Percentiles rank a stretch among this genome's conserved stretches.
Conservation (phyloP, 2,329 filamentous ascomycete species). For the Aspergillus sp. region DNA sequence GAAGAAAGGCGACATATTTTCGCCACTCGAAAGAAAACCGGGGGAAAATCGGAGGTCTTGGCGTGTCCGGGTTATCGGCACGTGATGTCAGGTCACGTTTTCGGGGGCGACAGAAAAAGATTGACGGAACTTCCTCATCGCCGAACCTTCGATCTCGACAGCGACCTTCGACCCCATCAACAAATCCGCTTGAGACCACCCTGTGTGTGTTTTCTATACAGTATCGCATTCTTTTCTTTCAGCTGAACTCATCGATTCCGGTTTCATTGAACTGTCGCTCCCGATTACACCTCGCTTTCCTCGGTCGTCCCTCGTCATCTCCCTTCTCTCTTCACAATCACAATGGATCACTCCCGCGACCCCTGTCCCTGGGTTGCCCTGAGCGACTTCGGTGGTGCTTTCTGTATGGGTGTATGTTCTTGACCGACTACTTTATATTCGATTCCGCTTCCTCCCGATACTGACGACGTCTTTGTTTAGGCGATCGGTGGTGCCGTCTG, state of each 20-base stretch:
- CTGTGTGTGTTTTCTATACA: neutral
- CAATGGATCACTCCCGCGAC: conserved; percentile 93
- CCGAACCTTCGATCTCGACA: neutral
- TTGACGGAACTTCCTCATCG: conserved; percentile 1
- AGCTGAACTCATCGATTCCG: neutral
- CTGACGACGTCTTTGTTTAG: conserved; percentile 39
- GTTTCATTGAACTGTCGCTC: neutral
- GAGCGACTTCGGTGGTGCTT: conserved; percentile 96
- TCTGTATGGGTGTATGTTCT: conserved; percentile 84
- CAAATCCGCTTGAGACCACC: neutral
- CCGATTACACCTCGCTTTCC: neutral
- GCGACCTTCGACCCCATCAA: neutral
- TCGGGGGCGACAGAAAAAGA: conserved; percentile 20
- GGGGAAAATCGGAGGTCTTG: neutral
- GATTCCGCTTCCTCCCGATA: neutral
- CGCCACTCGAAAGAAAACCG: neutral
- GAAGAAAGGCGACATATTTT: neutral
- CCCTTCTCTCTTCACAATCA: conserved; percentile 9
- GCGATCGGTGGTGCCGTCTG: conserved; percentile 81
- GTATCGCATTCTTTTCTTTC: neutral
- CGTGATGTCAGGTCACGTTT: conserved; percentile 24
- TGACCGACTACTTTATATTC: neutral
- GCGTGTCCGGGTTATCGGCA: conserved; percentile 7
- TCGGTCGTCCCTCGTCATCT: neutral
- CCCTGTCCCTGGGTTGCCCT: conserved; percentile 96